Evolutionary conservation across 371 early-diverging fungal genomes (phyloP), one percentile per base, ranked within the genome.

Genomic region (Mucor indicus): DNA sequence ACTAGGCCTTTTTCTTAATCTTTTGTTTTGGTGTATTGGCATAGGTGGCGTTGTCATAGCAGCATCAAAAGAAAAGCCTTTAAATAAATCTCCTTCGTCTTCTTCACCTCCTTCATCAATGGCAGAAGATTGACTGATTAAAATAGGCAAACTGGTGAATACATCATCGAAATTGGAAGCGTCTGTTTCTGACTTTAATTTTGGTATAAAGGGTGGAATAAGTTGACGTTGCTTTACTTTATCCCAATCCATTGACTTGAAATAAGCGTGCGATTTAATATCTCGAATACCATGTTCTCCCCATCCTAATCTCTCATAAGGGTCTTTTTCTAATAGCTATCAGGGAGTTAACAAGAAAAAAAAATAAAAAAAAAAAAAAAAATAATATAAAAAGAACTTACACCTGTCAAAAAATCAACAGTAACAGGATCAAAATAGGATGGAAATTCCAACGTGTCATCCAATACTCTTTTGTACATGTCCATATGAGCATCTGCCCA

Each of bases 401-500:
- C 85, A 44, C 85, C 83, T 19, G 68, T 60, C 15, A 86, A 64
- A 40, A 90, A 69, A 24, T 54, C 59, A 25, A 74, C 69, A 2
- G 89, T 83, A 25, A 62, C 44, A 8, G 48, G 57, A 15, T 84
- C 79, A 54, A 84, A 75, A 24, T 75, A 72, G 33, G 56, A 38
- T 1, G 90, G 90, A 55, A 91, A 89, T 43, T 78, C 69, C 11
- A 92, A 60, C 10, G 81, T 67, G 54, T 86, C 85, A 53, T 87
- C 81, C 13, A 92, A 51, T 4, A 92, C 90, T 43, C 89, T 78
- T 38, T 75, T 79, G 62, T 90, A 91, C 91, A 92, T 92, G 2
- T 77, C 72, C 40, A 85, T 79, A 46, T 81, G 81, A 39, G 86
- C 87, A 25, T 88, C 87, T 8, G 86, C 86, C 79, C 87, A 90